These are phyloP conservation scores for Stephania japonica DNA, from an alignment of 164 flowering plant species.

Conservation along the genomic window DNA sequence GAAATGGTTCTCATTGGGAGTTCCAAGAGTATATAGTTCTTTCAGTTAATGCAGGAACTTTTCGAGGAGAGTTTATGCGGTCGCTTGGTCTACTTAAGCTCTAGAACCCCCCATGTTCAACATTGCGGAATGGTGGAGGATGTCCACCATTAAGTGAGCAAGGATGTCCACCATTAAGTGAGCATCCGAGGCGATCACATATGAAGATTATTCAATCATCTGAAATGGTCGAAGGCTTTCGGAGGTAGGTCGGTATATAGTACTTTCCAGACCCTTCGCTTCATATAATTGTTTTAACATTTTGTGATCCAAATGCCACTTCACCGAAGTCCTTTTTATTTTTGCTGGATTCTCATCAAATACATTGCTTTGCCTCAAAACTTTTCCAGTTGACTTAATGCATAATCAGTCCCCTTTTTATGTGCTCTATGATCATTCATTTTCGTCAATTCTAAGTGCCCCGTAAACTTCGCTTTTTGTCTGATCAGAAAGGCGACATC, in stretches of 20 bases:
- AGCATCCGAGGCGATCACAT: not conserved
- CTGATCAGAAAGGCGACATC: not conserved
- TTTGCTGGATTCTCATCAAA: not conserved
- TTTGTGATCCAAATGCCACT: not conserved
- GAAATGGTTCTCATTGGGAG: slow-evolving; percentile 8
- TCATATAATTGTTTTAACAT: not conserved
- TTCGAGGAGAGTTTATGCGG: too few species aligned
- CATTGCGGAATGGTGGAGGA: not conserved
- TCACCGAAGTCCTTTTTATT: not conserved
- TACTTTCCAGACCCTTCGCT: not conserved
- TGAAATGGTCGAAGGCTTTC: not conserved
- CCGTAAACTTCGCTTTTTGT: not conserved
- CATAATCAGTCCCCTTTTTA: not conserved
- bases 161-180: not conserved
- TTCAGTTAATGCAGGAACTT: not conserved
- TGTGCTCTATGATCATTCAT: not conserved
- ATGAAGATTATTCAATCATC: not conserved
- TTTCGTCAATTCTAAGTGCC: not conserved
- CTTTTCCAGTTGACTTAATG: not conserved
- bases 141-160: not conserved
- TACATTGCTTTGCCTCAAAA: not conserved
- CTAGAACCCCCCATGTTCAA: not conserved
- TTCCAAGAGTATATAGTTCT: not conserved
- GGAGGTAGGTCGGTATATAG: not conserved
- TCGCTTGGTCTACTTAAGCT: not conserved